Evolutionary conservation across 495 filamentous ascomycete species (phyloP).

Genomic region (Penicillium flavigenum): DNA sequence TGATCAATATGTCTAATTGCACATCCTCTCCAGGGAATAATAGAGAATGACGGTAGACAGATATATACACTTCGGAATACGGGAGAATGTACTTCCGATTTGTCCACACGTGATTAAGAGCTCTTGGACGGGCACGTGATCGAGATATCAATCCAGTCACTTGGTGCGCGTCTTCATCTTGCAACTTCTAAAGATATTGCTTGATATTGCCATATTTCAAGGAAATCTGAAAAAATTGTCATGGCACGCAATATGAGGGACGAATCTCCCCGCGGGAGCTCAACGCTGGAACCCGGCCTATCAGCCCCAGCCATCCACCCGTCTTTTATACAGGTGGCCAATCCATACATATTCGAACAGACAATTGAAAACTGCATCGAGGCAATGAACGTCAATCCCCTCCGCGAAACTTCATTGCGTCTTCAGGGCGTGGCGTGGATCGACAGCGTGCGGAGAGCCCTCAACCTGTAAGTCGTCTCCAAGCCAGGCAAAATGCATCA

Average conservation of each 20-base stretch:
- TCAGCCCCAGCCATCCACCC: conserved; percentile 60
- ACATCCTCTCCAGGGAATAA: neutral
- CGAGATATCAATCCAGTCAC: conserved; percentile 8
- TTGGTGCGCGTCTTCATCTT: neutral
- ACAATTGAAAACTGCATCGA: conserved; percentile 59
- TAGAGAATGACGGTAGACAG: neutral
- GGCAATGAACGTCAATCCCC: conserved; percentile 52
- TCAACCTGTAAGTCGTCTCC: conserved; percentile 60
- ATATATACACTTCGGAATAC: neutral
- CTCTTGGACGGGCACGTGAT: neutral
- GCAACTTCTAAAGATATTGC: conserved; percentile 3
- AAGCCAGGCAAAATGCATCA: conserved; percentile 10
- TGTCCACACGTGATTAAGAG: no score
- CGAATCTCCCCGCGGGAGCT: conserved; percentile 15
- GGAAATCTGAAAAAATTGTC: neutral
- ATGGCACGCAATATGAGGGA: conserved; percentile 31
- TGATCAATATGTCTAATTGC: neutral
- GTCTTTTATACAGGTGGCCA: conserved; percentile 68
- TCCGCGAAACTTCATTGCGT: conserved; percentile 66
- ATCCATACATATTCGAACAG: conserved; percentile 65
- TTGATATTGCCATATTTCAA: neutral
- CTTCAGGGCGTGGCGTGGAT: conserved; percentile 80
- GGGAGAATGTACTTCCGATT: neutral
- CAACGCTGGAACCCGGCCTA: conserved; percentile 16
- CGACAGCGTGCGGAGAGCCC: conserved; percentile 67